Percentiles rank a stretch among this genome's conserved stretches.
These are phyloP conservation scores for Chiua virens DNA, from an alignment of 768 basidiomycete genomes.

Conservation along the genomic window DNA sequence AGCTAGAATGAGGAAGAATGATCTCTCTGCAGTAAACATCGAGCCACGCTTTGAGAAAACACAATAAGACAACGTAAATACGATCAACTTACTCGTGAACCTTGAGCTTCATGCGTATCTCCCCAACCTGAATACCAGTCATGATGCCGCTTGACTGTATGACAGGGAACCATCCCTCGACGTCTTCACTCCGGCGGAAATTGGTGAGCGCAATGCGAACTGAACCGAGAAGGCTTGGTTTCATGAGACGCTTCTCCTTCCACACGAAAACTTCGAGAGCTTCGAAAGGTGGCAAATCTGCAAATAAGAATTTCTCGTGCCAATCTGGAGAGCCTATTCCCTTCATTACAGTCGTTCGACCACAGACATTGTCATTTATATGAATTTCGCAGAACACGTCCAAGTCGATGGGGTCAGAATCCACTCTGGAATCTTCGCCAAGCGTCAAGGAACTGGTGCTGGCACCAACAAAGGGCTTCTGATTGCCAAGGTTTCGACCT, in stretches of 20 bases:
- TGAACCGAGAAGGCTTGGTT: slow-evolving; percentile 57
- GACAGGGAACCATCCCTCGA: slow-evolving; percentile 88
- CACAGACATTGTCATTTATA: slow-evolving; percentile 64
- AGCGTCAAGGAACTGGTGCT: slow-evolving; percentile 26
- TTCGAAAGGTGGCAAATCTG: slow-evolving; percentile 78
- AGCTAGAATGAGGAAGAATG: slow-evolving; percentile 67
- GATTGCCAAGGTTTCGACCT: slow-evolving; percentile 68
- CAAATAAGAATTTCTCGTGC: slow-evolving; percentile 76
- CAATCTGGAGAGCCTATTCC: slow-evolving; percentile 70
- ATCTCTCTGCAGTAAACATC: slow-evolving; percentile 56
- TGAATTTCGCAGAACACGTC: slow-evolving; percentile 81
- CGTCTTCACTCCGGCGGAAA: slow-evolving; percentile 68
- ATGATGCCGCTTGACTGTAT: slow-evolving; percentile 48
- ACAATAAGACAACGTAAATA: too few species aligned
- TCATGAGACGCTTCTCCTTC: slow-evolving; percentile 64
- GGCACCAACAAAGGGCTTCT: slow-evolving; percentile 34
- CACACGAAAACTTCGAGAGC: slow-evolving; percentile 66
- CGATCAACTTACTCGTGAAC: slow-evolving; percentile 65
- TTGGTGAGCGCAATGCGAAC: slow-evolving; percentile 64
- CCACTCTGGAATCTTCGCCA: slow-evolving; percentile 36
- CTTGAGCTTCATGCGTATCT: slow-evolving; percentile 68
- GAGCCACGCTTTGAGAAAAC: slow-evolving; percentile 3
- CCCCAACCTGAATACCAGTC: slow-evolving; percentile 65
- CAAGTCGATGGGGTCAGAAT: slow-evolving; percentile 57
- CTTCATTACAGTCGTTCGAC: slow-evolving; percentile 73